Evolutionary conservation across 78 protist species (phyloP), one percentile per base, ranked within the genome.

Genomic region (Emiliania huxleyi): DNA sequence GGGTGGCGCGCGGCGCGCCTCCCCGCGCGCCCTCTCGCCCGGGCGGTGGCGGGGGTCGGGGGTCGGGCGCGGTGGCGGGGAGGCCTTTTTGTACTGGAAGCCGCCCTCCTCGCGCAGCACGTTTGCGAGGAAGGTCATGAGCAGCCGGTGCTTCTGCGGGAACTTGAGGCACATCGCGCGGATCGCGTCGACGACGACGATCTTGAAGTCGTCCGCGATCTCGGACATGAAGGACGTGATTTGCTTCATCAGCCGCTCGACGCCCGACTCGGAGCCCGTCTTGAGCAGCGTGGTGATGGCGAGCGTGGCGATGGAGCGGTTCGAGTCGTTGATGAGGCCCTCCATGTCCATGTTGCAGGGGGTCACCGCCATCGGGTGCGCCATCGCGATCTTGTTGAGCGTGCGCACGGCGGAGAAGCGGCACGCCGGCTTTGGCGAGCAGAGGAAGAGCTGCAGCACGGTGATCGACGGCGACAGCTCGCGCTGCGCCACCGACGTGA

Each of bases 211-310:
- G 94, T 98, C 99, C 40, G 97, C 89, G 69, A 98, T 97, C 83
- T 98, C 99, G 71, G 87, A 46, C 94, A 98, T 96, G 94, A 98
- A 97, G 55, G 71, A 56, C 15, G 98, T 73, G 91, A 98, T 98
- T 89, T 98, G 99, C 92, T 96, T 97, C 96, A 98, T 96, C 88
- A 98, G 95, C 12, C 99, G 95, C 46, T 98, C 99, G 44, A 98
- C 97, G 83, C 90, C 89, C 49, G 94, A 75, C 95, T 98, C 99
- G 49, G 92, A 73, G 35, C 99, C 99, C 33, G 90, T 94, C 92
- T 98, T 98, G 94, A 99, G 96, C 49, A 99, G 95, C 23, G 99
- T 98, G 18, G 99, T 98, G 91, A 99, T 97, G 71, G 99, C 99
- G 37, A 99, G 93, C 11, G 99, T 98, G 42, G 99, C 99, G 88